Evolutionary conservation across 176 grass and related monocot genomes (phyloP), one percentile per base, ranked within the genome.

Genomic region (Oropetium thomaeum): DNA sequence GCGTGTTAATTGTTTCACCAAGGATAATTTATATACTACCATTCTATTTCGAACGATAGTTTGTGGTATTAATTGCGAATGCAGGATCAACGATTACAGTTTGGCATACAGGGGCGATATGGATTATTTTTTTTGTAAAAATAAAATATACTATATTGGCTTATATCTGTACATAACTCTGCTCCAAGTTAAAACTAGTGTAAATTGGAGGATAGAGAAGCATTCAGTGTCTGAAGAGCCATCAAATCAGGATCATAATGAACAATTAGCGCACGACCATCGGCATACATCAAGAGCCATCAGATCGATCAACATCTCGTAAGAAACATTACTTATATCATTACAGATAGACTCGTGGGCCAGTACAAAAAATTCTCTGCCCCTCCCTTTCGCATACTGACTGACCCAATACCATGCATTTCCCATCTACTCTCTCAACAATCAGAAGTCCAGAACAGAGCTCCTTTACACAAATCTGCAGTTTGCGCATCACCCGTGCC

Each of bases 341-440:
- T 78, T 78, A 78, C 6, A 16, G 42, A 77, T 42, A 53, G 13
- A 10, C 16, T n/a, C n/a, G n/a, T 32, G 44, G 76, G 78, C 60
- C 45, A 71, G 65, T 62, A 81, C 44, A 81, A 81, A 81, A 81
- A 79, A 43, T 73, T 16, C n/a, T n/a, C 10, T 64, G 53, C 23
- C 53, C 13, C 22, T 57, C 65, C 29, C 29, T 68, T 69, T 61
- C 74, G 78, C 45, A 31, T 16, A 38, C 40, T 77, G 67, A 38
- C 40, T 77, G 67, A 39, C 31, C 51, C 62, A 25, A 47, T 61
- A 73, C n/a, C n/a, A n/a, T 43, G 6, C 60, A 30, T 65, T 65
- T 51, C 26, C 40, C 61, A n/a, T 61, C 53, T 51, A 58, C 59
- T 30, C 66, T n/a, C 47, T 65, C 75, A 83, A 38, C 69, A 40